phyloP scores from a whole-genome alignment of 1,139 yeast genomes.

The Yamadazyma diddensiae region DNA sequence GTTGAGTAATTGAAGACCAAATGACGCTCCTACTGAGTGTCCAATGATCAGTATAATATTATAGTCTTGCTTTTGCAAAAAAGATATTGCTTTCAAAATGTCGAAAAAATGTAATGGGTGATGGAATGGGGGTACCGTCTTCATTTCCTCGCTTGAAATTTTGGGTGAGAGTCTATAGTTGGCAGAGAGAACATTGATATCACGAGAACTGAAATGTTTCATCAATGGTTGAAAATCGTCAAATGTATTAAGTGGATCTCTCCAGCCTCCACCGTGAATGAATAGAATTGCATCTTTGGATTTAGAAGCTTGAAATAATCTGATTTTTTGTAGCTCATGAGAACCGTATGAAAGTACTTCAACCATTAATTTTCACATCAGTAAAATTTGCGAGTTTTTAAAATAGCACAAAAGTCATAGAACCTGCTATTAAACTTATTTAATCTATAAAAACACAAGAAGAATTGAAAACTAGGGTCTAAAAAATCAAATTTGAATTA shows the following conservation, averaged over 20 bases:
- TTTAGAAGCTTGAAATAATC: conserved; percentile 17
- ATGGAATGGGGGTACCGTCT: conserved; percentile 14
- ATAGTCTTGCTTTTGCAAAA: conserved; percentile 19
- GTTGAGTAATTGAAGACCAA: conserved; percentile 55
- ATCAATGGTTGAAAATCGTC: conserved; percentile 48
- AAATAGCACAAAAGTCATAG: too few species aligned
- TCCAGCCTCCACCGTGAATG: conserved; percentile 91
- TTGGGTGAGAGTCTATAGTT: conserved; percentile 72
- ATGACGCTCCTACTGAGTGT: conserved; percentile 82
- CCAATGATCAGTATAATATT: conserved; percentile 48
- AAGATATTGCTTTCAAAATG: conserved; percentile 42
- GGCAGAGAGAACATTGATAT: conserved; percentile 38
- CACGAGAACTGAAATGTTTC: conserved; percentile 1
- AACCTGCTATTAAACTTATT: too few species aligned
- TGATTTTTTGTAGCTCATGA: conserved; percentile 22
- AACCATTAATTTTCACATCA: conserved; percentile 1
- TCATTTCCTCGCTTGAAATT: conserved; percentile 10
- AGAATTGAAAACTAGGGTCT: too few species aligned
- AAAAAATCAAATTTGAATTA: too few species aligned
- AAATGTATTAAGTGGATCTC: conserved; percentile 61
- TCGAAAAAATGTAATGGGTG: conserved; percentile 70
- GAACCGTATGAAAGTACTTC: conserved; percentile 19
- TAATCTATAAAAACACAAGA: too few species aligned
- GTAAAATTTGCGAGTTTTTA: background rate
- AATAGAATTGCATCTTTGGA: conserved; percentile 36